Percentiles rank a stretch among this genome's conserved stretches.
Conservation (phyloP, 2,329 filamentous ascomycete species). For the Ustulina deusta region DNA sequence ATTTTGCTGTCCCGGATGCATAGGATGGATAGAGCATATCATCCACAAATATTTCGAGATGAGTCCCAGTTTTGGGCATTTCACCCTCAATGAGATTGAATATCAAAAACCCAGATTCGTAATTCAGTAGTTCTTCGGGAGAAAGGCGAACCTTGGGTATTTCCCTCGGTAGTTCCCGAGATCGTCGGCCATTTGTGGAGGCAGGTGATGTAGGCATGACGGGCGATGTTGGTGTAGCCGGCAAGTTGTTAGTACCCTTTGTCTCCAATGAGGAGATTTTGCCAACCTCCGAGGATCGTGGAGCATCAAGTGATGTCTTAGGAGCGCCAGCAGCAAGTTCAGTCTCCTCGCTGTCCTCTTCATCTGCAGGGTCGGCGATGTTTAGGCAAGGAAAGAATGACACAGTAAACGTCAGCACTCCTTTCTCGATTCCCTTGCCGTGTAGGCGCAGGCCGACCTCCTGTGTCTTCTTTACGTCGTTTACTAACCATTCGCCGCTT, state of each 20-base stretch:
- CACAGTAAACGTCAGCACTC: conserved; percentile 82
- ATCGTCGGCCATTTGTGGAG: conserved; percentile 55
- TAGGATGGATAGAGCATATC: conserved; percentile 95
- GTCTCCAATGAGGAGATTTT: conserved; percentile 58
- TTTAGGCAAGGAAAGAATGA: conserved; percentile 93
- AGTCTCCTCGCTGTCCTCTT: conserved; percentile 65
- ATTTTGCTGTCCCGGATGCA: conserved; percentile 79
- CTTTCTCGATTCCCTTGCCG: conserved; percentile 80
- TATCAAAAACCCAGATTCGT: conserved; percentile 92
- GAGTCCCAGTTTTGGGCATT: conserved; percentile 78
- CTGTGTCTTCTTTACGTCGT: conserved; percentile 78
- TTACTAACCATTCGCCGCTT: conserved; percentile 81
- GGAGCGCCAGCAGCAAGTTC: conserved; percentile 46
- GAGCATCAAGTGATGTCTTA: conserved; percentile 50
- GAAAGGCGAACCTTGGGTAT: conserved; percentile 82
- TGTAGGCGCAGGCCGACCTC: conserved; percentile 79
- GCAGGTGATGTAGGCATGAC: conserved; percentile 59
- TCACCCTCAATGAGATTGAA: conserved; percentile 95
- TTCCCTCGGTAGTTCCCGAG: conserved; percentile 65
- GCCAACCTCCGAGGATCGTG: conserved; percentile 56
- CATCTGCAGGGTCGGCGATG: conserved; percentile 89
- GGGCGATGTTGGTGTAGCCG: conserved; percentile 52
- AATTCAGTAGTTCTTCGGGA: conserved; percentile 82
- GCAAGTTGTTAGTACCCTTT: conserved; percentile 46
- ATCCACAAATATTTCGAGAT: conserved; percentile 91